These are phyloP conservation scores for Trichosporon faecale DNA, from an alignment of 1,284 basidiomycete species.

Conservation along the genomic window DNA sequence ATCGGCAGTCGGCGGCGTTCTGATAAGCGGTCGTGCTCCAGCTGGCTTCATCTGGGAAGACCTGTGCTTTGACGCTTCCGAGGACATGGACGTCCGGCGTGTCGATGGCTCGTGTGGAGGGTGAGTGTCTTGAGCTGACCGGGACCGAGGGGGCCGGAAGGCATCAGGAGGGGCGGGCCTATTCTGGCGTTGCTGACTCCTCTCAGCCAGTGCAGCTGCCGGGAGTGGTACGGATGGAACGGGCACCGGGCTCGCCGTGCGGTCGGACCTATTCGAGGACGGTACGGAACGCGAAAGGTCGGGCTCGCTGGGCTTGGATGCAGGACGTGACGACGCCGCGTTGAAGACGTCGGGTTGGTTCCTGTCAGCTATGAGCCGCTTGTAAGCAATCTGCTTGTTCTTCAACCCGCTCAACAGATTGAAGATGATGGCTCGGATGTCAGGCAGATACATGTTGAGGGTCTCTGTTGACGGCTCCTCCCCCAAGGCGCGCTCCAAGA, in stretches of 20 bases:
- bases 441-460: constrained; percentile 84
- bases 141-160: constrained; percentile 46
- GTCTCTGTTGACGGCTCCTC: constrained; percentile 84
- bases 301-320: not conserved
- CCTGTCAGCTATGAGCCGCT: constrained; percentile 35
- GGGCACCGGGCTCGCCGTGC: constrained; percentile 24
- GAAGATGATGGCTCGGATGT: constrained; percentile 89
- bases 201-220: constrained; percentile 37
- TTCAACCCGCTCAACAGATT: constrained; percentile 86
- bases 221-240: constrained; percentile 9
- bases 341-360: constrained; percentile 16
- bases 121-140: constrained; percentile 17
- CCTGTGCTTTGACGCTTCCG: not conserved
- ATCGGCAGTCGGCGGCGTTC: not conserved
- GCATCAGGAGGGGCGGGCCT: constrained; percentile 48
- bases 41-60: not conserved
- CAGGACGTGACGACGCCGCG: not conserved
- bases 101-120: constrained; percentile 7
- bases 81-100: constrained; percentile 6
- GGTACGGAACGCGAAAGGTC: not conserved
- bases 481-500: constrained; percentile 84
- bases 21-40: not conserved
- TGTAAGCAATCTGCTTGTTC: constrained; percentile 78
- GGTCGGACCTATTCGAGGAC: constrained; percentile 13
- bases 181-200: constrained; percentile 7